Evolutionary conservation across 306 rosid species (phyloP).

Genomic region (Delonix regia): DNA sequence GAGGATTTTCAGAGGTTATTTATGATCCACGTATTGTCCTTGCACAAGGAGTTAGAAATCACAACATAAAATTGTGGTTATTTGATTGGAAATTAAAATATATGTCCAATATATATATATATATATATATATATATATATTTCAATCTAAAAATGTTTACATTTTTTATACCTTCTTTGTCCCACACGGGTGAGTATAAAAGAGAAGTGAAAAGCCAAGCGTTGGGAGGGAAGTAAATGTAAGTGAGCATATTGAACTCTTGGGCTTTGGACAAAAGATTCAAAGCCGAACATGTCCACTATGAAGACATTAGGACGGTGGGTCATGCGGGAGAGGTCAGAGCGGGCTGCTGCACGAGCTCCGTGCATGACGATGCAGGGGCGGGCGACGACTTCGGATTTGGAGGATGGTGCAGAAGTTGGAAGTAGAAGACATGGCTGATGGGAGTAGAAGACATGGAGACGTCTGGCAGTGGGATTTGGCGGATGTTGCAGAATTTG

Average conservation of each 20-base stretch:
- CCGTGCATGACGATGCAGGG: conserved; percentile 38
- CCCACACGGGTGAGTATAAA: conserved; percentile 5
- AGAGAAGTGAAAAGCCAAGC: conserved; percentile 31
- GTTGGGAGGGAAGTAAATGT: conserved; percentile 16
- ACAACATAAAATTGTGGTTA: too few relatives aligned
- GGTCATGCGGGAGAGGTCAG: not conserved
- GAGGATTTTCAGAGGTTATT: conserved; percentile 25
- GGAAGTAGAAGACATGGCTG: not conserved
- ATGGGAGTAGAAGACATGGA: conserved; percentile 31
- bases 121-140: too few relatives aligned
- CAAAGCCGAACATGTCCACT: conserved; percentile 47
- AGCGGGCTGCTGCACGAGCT: conserved; percentile 1
- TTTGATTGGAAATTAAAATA: too few relatives aligned
- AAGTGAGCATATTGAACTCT: conserved; percentile 40
- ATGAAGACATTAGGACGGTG: conserved; percentile 28
- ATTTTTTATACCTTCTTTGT: not conserved
- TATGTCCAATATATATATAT: too few relatives aligned
- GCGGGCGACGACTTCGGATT: not conserved
- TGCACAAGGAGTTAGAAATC: not conserved
- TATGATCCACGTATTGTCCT: conserved; percentile 42
- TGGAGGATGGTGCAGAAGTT: not conserved
- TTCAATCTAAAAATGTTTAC: too few relatives aligned
- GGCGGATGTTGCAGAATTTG: not conserved
- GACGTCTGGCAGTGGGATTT: not conserved
- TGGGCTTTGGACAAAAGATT: conserved; percentile 33